Percentiles rank a stretch among this genome's conserved stretches.
phyloP scores from a whole-genome alignment of 768 basidiomycete genomes.

The Macrolepiota dolichaula region DNA sequence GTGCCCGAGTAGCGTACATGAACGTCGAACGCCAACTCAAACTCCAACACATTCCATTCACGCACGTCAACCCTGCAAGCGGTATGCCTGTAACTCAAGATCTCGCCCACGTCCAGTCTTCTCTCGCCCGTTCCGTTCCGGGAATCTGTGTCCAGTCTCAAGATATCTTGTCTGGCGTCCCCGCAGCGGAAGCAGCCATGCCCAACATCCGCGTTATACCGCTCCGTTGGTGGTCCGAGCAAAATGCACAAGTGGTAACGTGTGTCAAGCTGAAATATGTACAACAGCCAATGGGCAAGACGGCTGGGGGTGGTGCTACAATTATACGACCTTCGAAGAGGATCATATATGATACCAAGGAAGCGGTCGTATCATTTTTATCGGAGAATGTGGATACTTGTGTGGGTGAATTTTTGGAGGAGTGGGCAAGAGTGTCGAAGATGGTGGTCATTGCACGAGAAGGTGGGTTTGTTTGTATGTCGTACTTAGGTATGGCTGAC shows the following conservation, averaged over 20 bases:
- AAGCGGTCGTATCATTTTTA: constrained; percentile 86
- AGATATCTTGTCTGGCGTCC: constrained; percentile 77
- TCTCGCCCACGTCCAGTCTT: constrained; percentile 61
- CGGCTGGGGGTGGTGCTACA: constrained; percentile 49
- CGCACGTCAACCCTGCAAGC: constrained; percentile 61
- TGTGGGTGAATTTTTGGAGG: constrained; percentile 86
- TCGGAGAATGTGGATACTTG: constrained; percentile 86
- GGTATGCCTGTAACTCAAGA: constrained; percentile 38
- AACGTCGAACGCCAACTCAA: constrained; percentile 89
- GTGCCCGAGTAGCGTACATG: constrained; percentile 87
- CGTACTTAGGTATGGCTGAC: neutral
- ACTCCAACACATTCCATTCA: constrained; percentile 72
- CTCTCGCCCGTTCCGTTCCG: constrained; percentile 74
- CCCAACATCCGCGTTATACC: constrained; percentile 88
- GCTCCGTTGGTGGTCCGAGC: constrained; percentile 88
- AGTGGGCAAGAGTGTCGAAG: constrained; percentile 91
- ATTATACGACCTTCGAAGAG: constrained; percentile 83
- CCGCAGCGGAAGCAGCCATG: constrained; percentile 90
- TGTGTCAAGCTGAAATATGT: constrained; percentile 90
- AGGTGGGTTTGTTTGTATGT: constrained; percentile 39
- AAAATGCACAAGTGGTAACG: constrained; percentile 71
- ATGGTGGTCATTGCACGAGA: constrained; percentile 93
- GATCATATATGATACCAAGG: constrained; percentile 86
- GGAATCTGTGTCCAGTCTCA: constrained; percentile 79
- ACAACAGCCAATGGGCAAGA: constrained; percentile 79